phyloP scores from a whole-genome alignment of 169 alveolate genomes.

The Amoebophrya sp. region DNA sequence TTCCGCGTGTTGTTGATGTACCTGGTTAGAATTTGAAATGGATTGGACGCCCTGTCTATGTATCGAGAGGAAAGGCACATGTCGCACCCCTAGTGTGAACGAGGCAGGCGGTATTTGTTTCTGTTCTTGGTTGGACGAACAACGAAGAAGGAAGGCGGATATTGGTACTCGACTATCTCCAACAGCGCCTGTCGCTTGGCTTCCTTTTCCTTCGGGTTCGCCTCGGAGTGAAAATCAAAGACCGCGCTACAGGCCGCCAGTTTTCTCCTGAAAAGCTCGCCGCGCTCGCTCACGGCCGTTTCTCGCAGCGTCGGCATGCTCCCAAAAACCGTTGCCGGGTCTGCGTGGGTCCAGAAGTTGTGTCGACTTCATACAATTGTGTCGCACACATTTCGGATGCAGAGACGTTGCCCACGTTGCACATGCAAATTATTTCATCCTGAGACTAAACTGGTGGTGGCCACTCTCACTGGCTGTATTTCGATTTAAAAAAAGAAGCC shows the following conservation, averaged over 20 bases:
- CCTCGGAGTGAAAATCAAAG: conserved; percentile 43
- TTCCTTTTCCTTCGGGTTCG: conserved; percentile 40
- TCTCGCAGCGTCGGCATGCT: conserved; percentile 47
- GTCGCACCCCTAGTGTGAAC: no score
- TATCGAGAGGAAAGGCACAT: no score
- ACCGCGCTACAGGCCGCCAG: conserved; percentile 56
- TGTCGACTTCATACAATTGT: no score
- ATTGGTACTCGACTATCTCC: conserved; percentile 53
- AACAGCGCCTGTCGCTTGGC: conserved; percentile 53
- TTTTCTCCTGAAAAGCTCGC: conserved; percentile 48
- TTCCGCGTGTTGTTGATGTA: conserved; percentile 51
- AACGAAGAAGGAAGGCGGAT: background rate
- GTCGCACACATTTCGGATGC: no score
- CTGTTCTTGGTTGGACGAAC: background rate
- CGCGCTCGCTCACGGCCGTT: conserved; percentile 42
- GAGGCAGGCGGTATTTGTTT: conserved; percentile 25
- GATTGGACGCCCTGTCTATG: background rate
- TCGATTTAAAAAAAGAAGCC: no score
- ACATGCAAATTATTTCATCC: no score
- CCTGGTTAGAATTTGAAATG: background rate
- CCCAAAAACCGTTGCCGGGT: background rate
- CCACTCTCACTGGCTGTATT: no score
- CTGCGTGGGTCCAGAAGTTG: no score
- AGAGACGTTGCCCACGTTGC: no score
- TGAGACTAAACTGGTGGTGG: no score